phyloP scores from a whole-genome alignment of 305 asterid species.

The Fraxinus albicans region DNA sequence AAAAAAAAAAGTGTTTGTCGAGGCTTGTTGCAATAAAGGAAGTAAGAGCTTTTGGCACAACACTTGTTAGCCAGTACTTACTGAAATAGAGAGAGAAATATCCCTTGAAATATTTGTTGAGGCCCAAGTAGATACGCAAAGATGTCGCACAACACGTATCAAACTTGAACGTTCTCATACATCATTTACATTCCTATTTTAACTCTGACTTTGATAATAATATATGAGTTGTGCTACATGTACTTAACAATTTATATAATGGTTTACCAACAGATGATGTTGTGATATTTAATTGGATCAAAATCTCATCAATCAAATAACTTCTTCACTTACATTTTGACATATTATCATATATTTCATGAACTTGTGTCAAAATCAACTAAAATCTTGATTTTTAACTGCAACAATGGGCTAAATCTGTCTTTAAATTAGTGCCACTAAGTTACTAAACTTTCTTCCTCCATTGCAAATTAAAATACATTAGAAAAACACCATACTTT shows the following conservation, averaged over 20 bases:
- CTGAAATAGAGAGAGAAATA: neutral
- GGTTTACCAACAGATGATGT: too few relatives aligned
- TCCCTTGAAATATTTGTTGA: neutral
- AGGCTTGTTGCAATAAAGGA: neutral
- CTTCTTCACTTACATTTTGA: too few relatives aligned
- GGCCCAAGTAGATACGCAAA: neutral
- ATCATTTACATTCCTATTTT: neutral
- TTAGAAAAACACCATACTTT: neutral
- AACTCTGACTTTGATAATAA: neutral
- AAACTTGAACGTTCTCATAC: neutral
- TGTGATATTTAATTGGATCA: too few relatives aligned
- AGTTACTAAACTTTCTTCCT: neutral
- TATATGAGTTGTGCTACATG: too few relatives aligned
- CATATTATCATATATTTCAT: too few relatives aligned
- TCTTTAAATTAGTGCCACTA: too few relatives aligned
- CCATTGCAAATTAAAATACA: neutral
- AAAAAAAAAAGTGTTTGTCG: neutral
- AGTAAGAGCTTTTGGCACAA: neutral
- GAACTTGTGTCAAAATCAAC: neutral
- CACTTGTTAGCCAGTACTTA: neutral
- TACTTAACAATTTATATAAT: too few relatives aligned
- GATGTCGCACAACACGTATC: neutral
- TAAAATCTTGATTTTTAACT: neutral
- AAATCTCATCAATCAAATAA: too few relatives aligned
- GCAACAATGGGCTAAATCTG: neutral